Conservation (phyloP, 306 rosid species). For the Senna tora region DNA sequence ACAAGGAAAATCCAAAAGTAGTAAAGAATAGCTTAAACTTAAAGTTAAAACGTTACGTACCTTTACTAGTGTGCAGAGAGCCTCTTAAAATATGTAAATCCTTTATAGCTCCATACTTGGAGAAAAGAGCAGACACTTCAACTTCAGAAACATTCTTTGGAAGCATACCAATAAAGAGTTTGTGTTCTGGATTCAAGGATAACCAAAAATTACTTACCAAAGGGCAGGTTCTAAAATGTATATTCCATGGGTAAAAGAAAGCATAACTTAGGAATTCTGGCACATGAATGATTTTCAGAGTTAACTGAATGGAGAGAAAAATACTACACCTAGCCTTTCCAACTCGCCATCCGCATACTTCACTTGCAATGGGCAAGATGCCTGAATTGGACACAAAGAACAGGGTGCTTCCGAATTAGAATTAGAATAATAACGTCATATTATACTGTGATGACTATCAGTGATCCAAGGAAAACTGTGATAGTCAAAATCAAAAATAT, state of each 20-base stretch:
- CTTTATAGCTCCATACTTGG: constrained; percentile 73
- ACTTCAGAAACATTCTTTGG: constrained; percentile 89
- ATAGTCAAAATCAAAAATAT: constrained; percentile 11
- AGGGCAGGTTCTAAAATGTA: not conserved
- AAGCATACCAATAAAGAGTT: constrained; percentile 98
- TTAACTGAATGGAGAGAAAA: constrained; percentile 34
- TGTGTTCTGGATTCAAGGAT: constrained; percentile 74
- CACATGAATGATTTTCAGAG: constrained; percentile 33
- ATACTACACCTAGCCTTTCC: constrained; percentile 88
- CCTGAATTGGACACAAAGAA: constrained; percentile 64
- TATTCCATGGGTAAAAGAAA: constrained; percentile 24
- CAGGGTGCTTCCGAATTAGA: constrained; percentile 39
- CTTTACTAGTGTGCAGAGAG: constrained; percentile 94
- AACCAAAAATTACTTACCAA: constrained; percentile 37
- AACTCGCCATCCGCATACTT: constrained; percentile 98
- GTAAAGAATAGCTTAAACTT: constrained; percentile 15
- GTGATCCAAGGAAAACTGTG: constrained; percentile 18
- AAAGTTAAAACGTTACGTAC: constrained; percentile 63
- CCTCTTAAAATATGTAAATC: constrained; percentile 96
- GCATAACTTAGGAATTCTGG: constrained; percentile 13
- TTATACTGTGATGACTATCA: constrained; percentile 7
- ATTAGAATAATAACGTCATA: constrained; percentile 37
- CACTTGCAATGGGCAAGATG: constrained; percentile 99
- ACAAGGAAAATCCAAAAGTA: constrained; percentile 3
- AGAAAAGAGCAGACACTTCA: constrained; percentile 79